These are phyloP conservation scores for Oryza nivara DNA, from an alignment of 176 grass and related monocot species.

Conservation along the genomic window DNA sequence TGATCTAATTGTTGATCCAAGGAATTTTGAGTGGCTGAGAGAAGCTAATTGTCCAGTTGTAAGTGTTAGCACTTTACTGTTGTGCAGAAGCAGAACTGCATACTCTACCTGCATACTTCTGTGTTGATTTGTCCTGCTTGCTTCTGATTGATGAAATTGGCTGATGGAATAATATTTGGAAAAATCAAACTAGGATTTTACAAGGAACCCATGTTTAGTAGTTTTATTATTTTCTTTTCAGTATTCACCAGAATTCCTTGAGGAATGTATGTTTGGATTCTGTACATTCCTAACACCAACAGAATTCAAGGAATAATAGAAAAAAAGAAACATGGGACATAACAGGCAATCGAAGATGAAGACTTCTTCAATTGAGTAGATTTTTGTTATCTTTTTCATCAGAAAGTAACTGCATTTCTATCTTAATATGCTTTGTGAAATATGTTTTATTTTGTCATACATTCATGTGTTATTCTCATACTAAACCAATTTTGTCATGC, in stretches of 20 bases:
- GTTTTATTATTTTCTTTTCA: background rate
- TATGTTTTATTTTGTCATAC: background rate
- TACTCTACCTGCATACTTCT: constrained; percentile 10
- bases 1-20: constrained; percentile 97
- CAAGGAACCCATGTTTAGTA: background rate
- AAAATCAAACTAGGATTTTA: constrained; percentile 7
- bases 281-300: background rate
- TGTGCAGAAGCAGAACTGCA: constrained; percentile 2
- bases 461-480: constrained; percentile 3
- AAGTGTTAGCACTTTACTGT: constrained; percentile 49
- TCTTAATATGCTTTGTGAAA: background rate
- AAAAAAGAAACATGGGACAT: background rate
- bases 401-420: background rate
- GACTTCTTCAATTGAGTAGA: background rate
- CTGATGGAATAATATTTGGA: background rate
- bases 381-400: background rate
- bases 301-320: background rate
- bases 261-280: background rate
- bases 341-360: background rate
- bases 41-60: constrained; percentile 96
- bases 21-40: constrained; percentile 95
- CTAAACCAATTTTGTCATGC: background rate
- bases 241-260: background rate
- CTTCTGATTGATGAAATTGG: background rate
- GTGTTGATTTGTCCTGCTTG: background rate